Percentiles rank a stretch among this genome's conserved stretches.
phyloP scores from a whole-genome alignment of 2,329 filamentous ascomycete species.

The Penicillium griseofulvum region DNA sequence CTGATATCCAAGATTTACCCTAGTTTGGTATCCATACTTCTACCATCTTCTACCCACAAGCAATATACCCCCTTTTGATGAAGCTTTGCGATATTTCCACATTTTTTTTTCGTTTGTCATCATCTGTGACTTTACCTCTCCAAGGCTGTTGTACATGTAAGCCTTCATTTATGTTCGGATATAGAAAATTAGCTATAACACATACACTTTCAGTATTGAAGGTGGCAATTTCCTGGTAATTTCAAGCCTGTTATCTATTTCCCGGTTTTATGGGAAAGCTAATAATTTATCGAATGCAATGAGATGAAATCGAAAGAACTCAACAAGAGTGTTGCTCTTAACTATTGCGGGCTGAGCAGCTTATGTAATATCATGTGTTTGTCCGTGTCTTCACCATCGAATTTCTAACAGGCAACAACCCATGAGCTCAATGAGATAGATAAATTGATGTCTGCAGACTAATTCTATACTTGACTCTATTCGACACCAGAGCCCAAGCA shows the following conservation, averaged over 20 bases:
- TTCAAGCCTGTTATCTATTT: too few species aligned
- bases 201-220: too few species aligned
- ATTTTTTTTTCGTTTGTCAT: not conserved
- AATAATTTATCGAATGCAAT: too few species aligned
- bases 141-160: not conserved
- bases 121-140: not conserved
- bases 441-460: not conserved
- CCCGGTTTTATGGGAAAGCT: too few species aligned
- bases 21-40: not conserved
- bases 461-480: not conserved
- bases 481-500: not conserved
- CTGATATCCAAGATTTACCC: not conserved
- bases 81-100: not conserved
- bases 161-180: not conserved
- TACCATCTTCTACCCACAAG: not conserved
- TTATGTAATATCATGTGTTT: not conserved
- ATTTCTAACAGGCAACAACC: not conserved
- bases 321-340: too few species aligned
- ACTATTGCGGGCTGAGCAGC: too few species aligned
- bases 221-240: too few species aligned
- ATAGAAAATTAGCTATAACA: too few species aligned
- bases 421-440: not conserved
- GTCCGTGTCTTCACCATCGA: not conserved
- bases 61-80: constrained; percentile 1
- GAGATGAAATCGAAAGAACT: too few species aligned